Percentiles rank a stretch among this genome's conserved stretches.
These are phyloP conservation scores for Camelina laxa DNA, from an alignment of 345 rosid species.

Conservation along the genomic window DNA sequence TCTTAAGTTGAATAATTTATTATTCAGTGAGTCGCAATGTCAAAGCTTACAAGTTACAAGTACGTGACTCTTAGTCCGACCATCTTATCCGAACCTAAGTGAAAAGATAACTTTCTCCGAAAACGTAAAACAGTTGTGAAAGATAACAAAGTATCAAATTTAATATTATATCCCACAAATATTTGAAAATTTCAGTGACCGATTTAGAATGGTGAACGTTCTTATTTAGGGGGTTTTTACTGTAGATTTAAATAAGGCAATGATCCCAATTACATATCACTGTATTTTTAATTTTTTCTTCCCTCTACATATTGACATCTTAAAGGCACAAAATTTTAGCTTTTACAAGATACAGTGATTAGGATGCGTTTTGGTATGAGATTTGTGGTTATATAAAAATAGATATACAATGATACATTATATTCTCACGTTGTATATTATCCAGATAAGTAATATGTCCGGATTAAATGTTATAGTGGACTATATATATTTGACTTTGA, in stretches of 20 bases:
- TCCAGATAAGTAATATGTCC: not conserved
- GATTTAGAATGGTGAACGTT: not conserved
- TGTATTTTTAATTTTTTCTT: no score
- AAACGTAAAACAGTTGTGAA: no score
- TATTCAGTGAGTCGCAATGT: not conserved
- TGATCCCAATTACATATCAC: not conserved
- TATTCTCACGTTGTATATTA: not conserved
- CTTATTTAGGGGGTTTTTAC: not conserved
- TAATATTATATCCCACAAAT: not conserved
- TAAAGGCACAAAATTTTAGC: not conserved
- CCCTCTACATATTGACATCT: not conserved
- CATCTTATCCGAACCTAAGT: not conserved
- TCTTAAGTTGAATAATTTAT: not conserved
- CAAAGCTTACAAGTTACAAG: slow-evolving; percentile 7
- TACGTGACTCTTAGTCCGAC: not conserved
- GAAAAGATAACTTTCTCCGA: not conserved
- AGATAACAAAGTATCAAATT: no score
- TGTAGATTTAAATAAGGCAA: not conserved
- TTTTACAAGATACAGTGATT: not conserved
- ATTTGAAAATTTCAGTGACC: not conserved
- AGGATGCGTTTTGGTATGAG: not conserved
- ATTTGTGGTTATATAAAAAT: not conserved
- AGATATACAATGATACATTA: not conserved
- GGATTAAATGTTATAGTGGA: not conserved
- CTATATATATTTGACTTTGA: slow-evolving; percentile 25